Percentiles rank a stretch among this genome's conserved stretches.
Evolutionary conservation across 805 yeast genomes (phyloP).

Genomic region (Barnettozyma californica): DNA sequence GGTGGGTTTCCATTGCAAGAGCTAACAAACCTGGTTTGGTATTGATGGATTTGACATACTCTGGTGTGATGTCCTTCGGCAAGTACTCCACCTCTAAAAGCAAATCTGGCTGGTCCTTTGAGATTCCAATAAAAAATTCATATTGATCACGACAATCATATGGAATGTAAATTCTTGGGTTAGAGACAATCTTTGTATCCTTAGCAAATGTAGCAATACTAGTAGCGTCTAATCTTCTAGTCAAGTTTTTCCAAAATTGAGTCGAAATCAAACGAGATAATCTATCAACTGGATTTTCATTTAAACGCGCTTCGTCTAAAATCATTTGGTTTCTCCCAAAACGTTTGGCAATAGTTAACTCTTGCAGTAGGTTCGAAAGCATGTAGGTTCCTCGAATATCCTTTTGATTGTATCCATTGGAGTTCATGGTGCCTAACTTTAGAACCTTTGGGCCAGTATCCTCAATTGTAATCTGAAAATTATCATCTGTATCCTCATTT

Average conservation of each 20-base stretch:
- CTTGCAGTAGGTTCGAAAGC: slow-evolving; percentile 83
- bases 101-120: slow-evolving; percentile 48
- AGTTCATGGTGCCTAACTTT: slow-evolving; percentile 75
- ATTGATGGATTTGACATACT: slow-evolving; percentile 70
- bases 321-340: slow-evolving; percentile 74
- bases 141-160: slow-evolving; percentile 62
- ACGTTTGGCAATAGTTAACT: slow-evolving; percentile 77
- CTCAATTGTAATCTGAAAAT: slow-evolving; percentile 80
- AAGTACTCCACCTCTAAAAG: slow-evolving; percentile 69
- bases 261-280: slow-evolving; percentile 66
- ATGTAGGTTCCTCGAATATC: slow-evolving; percentile 85
- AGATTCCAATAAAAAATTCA: slow-evolving; percentile 55
- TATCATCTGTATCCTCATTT: slow-evolving; percentile 80
- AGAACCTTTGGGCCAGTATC: slow-evolving; percentile 83
- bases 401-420: slow-evolving; percentile 69
- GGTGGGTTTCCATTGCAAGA: slow-evolving; percentile 56
- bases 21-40: slow-evolving; percentile 83
- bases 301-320: slow-evolving; percentile 75
- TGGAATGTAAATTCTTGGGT: slow-evolving; percentile 79
- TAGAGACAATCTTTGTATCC: slow-evolving; percentile 70
- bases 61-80: slow-evolving; percentile 71
- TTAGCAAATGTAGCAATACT: slow-evolving; percentile 65
- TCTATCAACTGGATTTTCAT: slow-evolving; percentile 82
- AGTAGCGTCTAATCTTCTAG: slow-evolving; percentile 60
- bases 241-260: slow-evolving; percentile 75